These are phyloP conservation scores for Leishmania amazonensis DNA, from an alignment of 208 protist species.

Conservation along the genomic window DNA sequence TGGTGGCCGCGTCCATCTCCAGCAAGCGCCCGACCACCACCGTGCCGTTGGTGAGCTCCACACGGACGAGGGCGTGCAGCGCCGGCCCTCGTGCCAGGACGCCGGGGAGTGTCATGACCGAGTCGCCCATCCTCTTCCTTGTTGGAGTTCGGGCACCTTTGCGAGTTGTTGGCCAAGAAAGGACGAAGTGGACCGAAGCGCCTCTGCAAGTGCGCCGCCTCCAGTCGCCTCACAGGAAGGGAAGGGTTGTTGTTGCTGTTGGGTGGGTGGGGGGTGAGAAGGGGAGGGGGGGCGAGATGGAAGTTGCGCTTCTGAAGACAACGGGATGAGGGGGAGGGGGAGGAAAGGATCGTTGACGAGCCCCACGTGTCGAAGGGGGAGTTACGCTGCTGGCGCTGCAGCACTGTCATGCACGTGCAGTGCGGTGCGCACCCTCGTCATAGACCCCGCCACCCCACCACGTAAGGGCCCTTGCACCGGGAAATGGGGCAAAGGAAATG, in stretches of 20 bases:
- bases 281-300: background rate
- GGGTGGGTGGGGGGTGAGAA: background rate
- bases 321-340: background rate
- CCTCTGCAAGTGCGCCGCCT: background rate
- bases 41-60: constrained; percentile 78
- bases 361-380: background rate
- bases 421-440: background rate
- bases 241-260: background rate
- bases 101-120: constrained; percentile 44
- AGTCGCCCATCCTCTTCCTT: background rate
- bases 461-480: background rate
- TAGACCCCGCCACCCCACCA: background rate
- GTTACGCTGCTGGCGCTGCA: background rate
- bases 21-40: constrained; percentile 65
- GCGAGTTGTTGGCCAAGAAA: background rate
- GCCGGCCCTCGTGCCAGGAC: constrained; percentile 50
- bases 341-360: background rate
- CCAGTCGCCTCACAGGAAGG: background rate
- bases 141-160: background rate
- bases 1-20: constrained; percentile 70
- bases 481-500: background rate
- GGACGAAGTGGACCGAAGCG: background rate
- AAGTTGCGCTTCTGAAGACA: background rate
- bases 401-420: background rate
- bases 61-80: constrained; percentile 58